Conservation (phyloP, 2,329 filamentous ascomycete genomes). For the Alternaria sp. region DNA sequence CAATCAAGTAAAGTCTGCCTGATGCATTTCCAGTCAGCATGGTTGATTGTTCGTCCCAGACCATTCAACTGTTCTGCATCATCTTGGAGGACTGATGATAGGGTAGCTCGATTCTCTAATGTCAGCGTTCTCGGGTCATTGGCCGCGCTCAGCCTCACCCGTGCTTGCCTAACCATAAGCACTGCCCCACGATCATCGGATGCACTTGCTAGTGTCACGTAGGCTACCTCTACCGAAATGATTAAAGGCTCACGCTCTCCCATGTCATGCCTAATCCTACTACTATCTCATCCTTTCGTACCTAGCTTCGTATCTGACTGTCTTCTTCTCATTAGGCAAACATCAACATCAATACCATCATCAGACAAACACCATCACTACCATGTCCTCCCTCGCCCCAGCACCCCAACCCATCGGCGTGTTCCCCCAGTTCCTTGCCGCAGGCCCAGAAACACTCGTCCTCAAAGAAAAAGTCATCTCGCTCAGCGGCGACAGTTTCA, state of each 20-base stretch:
- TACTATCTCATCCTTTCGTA: neutral
- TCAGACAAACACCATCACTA: constrained; percentile 14
- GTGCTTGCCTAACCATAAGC: constrained; percentile 3
- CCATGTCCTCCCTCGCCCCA: constrained; percentile 24
- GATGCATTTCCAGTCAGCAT: neutral
- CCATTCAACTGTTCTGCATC: neutral
- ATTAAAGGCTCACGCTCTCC: neutral
- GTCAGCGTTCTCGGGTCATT: neutral
- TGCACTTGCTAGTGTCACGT: neutral
- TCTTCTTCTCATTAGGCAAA: neutral
- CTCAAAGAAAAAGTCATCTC: constrained; percentile 71
- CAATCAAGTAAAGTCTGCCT: neutral
- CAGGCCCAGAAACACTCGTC: constrained; percentile 57
- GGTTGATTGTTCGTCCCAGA: neutral
- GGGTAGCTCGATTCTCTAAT: neutral
- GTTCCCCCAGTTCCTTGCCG: constrained; percentile 41
- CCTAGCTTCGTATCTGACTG: neutral
- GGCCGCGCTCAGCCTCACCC: constrained; percentile 6
- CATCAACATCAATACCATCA: neutral
- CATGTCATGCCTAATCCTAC: neutral
- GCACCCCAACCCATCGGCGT: constrained; percentile 37
- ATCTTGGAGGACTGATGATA: neutral
- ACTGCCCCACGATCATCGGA: constrained; percentile 9
- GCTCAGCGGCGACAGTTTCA: constrained; percentile 70
- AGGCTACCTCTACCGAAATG: neutral